Evolutionary conservation across 352 stramenopile genomes (phyloP), one percentile per base, ranked within the genome.

Genomic region (Phytopythium mirpurense): DNA sequence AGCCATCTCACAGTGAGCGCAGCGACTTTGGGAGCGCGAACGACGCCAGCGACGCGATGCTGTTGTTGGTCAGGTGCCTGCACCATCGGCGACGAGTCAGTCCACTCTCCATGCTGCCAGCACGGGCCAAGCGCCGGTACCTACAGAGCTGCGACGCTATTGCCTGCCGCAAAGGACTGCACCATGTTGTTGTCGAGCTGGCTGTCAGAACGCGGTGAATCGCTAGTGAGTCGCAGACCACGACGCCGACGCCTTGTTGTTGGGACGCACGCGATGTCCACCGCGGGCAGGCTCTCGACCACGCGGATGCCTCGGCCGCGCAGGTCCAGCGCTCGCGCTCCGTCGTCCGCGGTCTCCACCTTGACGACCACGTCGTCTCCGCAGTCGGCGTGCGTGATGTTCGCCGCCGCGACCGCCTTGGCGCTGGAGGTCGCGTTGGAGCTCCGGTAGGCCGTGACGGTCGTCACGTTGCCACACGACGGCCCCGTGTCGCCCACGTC

Each of bases 391-490:
- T 57, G 32, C 48, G 47, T 65, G 51, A 72, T 51, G 32, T 62
- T 37, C 31, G 57, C 57, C 37, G 37, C 37, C 44, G 43, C 49
- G 49, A 35, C 54, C 57, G 24, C 43, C 19, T 51, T 54, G 12
- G 41, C 21, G 51, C 42, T 50, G 26, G 34, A 38, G 16, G 31
- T 53, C 24, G n/a, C 36, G 45, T 49, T 57, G 31, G 19, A 40
- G 27, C 29, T 41, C 23, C 36, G 37, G 34, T 54, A 57, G 19
- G 49, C 27, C 36, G 54, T 65, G 16, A 47, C 43, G 12, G 59
- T 74, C 37, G 64, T 75, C 51, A 65, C 66, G 46, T 71, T 68
- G 21, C 63, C 51, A 27, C 69, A 78, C 24, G 29, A 60, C 31
- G 43, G 50, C 35, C 60, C 62, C 34, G 45, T 32, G 45, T 73